These are phyloP conservation scores for Tylopilus sp. DNA, from an alignment of 768 basidiomycete genomes.

Conservation along the genomic window DNA sequence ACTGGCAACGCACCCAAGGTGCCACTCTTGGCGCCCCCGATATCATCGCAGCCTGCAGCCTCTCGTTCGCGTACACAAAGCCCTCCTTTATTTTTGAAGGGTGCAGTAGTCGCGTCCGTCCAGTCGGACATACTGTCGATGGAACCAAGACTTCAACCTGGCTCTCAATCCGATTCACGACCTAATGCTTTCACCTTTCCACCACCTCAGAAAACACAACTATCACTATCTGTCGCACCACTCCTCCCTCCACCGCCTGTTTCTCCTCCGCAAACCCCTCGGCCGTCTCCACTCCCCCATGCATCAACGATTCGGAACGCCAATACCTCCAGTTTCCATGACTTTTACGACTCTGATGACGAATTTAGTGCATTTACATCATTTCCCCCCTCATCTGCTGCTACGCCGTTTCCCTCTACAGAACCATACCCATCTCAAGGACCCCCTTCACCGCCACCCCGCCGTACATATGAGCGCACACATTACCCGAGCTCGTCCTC, in stretches of 20 bases:
- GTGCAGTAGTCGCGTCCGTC: background rate
- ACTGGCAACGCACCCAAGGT: slow-evolving; percentile 2
- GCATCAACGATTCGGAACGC: slow-evolving; percentile 6
- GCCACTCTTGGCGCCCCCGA: slow-evolving; percentile 20
- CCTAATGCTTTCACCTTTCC: slow-evolving; percentile 21
- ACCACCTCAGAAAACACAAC: slow-evolving; percentile 21
- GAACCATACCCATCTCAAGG: slow-evolving; percentile 10
- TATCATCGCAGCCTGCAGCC: slow-evolving; percentile 31
- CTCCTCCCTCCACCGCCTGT: slow-evolving; percentile 31
- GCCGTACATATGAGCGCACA: slow-evolving; percentile 22
- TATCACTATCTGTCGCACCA: slow-evolving; percentile 26
- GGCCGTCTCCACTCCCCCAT: slow-evolving; percentile 13
- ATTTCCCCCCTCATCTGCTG: slow-evolving; percentile 20
- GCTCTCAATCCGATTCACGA: slow-evolving; percentile 17
- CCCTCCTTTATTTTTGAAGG: slow-evolving; percentile 8
- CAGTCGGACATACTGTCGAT: slow-evolving; percentile 4
- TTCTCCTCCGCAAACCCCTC: slow-evolving; percentile 32
- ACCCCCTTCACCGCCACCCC: slow-evolving; percentile 27
- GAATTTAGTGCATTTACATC: slow-evolving; percentile 54
- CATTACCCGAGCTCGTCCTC: slow-evolving; percentile 24
- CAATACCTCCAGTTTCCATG: slow-evolving; percentile 8
- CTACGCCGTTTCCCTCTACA: slow-evolving; percentile 5
- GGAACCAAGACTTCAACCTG: slow-evolving; percentile 16
- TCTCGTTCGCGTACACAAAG: slow-evolving; percentile 15
- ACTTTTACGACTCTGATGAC: slow-evolving; percentile 34